Conservation (phyloP, 2,329 filamentous ascomycete species). For the Paraphoma sp. region DNA sequence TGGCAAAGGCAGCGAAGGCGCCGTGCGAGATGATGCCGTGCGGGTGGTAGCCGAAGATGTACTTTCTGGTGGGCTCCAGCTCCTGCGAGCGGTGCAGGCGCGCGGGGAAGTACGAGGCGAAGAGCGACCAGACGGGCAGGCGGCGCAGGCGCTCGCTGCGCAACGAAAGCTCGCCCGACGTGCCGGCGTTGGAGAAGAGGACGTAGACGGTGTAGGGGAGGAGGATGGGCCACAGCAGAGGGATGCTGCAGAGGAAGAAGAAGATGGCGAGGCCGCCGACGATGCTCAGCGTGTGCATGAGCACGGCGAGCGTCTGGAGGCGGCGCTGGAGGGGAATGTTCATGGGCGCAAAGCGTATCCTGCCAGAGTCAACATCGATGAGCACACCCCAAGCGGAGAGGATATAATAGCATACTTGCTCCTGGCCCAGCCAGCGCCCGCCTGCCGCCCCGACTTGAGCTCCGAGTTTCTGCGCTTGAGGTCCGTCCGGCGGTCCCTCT, state of each 20-base stretch:
- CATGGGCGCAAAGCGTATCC: conserved; percentile 87
- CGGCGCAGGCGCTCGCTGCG: conserved; percentile 78
- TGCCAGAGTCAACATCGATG: conserved; percentile 27
- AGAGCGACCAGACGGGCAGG: conserved; percentile 82
- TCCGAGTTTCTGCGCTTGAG: conserved; percentile 45
- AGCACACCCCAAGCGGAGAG: not conserved
- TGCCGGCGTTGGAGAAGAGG: conserved; percentile 77
- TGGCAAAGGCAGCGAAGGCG: conserved; percentile 90
- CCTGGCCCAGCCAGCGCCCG: conserved; percentile 61
- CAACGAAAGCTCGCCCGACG: conserved; percentile 75
- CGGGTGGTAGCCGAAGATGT: conserved; percentile 96
- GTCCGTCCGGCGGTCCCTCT: conserved; percentile 44
- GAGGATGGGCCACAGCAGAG: conserved; percentile 84
- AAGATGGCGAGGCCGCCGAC: conserved; percentile 71
- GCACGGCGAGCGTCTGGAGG: conserved; percentile 57
- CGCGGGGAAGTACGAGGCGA: conserved; percentile 91
- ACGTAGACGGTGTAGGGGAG: conserved; percentile 84
- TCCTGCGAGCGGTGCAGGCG: conserved; percentile 83
- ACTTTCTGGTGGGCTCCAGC: conserved; percentile 82
- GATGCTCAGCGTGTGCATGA: conserved; percentile 58
- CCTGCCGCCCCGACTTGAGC: conserved; percentile 59
- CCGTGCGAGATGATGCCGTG: conserved; percentile 97
- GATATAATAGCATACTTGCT: conserved; percentile 49
- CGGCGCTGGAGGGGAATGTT: conserved; percentile 65
- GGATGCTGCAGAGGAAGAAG: conserved; percentile 90